phyloP scores from a whole-genome alignment of 176 grass and related monocot genomes.

The Zea mays region Zm-B73-REFERENCE-NAM-5.0 NC_050098.1:7322001-7322500 shows the following conservation, averaged over 20 bases:
- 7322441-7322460: background rate
- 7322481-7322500: background rate
- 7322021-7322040: constrained; percentile 55
- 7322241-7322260: no score
- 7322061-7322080: background rate
- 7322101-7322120: background rate
- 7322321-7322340: no score
- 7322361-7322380: no score
- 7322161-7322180: background rate
- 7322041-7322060: background rate
- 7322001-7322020: constrained; percentile 81
- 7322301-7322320: no score
- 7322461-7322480: background rate
- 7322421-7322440: background rate
- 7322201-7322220: no score
- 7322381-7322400: no score
- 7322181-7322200: no score
- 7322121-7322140: background rate
- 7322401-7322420: no score
- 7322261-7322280: no score
- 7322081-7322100: background rate
- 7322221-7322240: no score
- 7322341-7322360: no score
- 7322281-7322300: no score
- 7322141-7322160: background rate